These are phyloP conservation scores for Wickerhamomyces sp. DNA, from an alignment of 1,139 yeast species.

Conservation along the genomic window DNA sequence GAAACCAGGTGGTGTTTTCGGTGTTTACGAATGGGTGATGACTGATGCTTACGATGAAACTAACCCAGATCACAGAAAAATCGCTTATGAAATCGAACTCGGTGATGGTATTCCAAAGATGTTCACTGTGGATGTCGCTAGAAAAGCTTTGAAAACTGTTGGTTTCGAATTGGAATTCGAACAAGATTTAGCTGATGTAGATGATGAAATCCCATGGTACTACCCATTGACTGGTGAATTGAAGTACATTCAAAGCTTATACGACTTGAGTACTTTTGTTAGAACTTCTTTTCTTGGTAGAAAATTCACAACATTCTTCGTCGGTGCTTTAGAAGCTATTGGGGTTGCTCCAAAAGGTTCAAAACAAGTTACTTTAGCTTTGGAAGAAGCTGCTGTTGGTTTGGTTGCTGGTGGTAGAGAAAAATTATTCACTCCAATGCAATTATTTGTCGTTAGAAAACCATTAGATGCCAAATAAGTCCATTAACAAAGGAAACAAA, in stretches of 20 bases:
- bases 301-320: slow-evolving; percentile 73
- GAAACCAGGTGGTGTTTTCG: slow-evolving; percentile 96
- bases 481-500: too few species aligned
- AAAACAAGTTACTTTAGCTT: slow-evolving; percentile 81
- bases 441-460: slow-evolving; percentile 82
- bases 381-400: slow-evolving; percentile 96
- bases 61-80: slow-evolving; percentile 86
- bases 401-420: slow-evolving; percentile 90
- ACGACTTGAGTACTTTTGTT: slow-evolving; percentile 79
- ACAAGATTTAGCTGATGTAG: slow-evolving; percentile 77
- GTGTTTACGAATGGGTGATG: slow-evolving; percentile 99
- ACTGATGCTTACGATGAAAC: slow-evolving; percentile 87
- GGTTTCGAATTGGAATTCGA: slow-evolving; percentile 80
- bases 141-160: slow-evolving; percentile 76
- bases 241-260: slow-evolving; percentile 74
- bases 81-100: slow-evolving; percentile 94
- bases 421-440: slow-evolving; percentile 93
- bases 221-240: slow-evolving; percentile 95
- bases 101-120: slow-evolving; percentile 99
- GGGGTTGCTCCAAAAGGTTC: slow-evolving; percentile 96
- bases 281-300: slow-evolving; percentile 91
- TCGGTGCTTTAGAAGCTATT: slow-evolving; percentile 73
- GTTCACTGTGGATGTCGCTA: slow-evolving; percentile 84
- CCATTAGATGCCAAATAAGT: slow-evolving; percentile 38
- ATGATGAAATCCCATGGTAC: slow-evolving; percentile 94